A percentile compares a stretch with the other conserved stretches of the same genome.
Conservation (phyloP, 768 basidiomycete species). For the Leccinum boreale region DNA sequence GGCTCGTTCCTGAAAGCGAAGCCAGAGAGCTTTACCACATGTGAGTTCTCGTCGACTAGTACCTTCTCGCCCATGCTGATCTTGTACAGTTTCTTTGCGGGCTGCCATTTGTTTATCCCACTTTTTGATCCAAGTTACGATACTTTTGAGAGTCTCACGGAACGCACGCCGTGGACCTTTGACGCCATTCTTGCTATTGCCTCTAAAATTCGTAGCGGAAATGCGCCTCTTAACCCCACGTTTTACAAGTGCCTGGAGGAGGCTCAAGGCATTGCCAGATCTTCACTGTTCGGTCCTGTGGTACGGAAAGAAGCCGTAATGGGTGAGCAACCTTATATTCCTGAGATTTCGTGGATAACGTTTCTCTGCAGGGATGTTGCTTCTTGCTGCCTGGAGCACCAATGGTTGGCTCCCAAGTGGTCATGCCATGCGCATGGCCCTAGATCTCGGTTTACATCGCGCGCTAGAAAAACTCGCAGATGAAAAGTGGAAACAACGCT, state of each 20-base stretch:
- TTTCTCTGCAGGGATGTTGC: conserved; percentile 66
- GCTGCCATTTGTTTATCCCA: conserved; percentile 95
- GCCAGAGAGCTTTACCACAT: conserved; percentile 91
- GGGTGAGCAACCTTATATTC: conserved; percentile 45
- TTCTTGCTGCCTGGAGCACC: conserved; percentile 90
- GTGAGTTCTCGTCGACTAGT: conserved; percentile 40
- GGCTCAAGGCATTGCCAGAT: conserved; percentile 93
- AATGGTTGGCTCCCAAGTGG: conserved; percentile 95
- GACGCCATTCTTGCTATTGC: conserved; percentile 92
- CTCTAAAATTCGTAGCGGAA: conserved; percentile 87
- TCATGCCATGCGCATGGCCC: conserved; percentile 94
- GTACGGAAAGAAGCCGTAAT: conserved; percentile 94
- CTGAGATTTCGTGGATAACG: conserved; percentile 1
- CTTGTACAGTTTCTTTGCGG: conserved; percentile 79
- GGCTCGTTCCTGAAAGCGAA: conserved; percentile 80
- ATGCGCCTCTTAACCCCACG: conserved; percentile 76
- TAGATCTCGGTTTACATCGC: conserved; percentile 90
- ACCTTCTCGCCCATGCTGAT: conserved; percentile 2
- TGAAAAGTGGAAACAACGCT: conserved; percentile 54
- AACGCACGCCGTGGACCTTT: conserved; percentile 94
- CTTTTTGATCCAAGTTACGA: conserved; percentile 92
- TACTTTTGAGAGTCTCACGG: conserved; percentile 88
- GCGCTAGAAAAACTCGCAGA: conserved; percentile 91
- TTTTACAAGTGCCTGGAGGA: conserved; percentile 93
- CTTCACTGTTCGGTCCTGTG: conserved; percentile 89